These are phyloP conservation scores for Fusarium sp. DNA, from an alignment of 2,329 filamentous ascomycete genomes.

Conservation along the genomic window DNA sequence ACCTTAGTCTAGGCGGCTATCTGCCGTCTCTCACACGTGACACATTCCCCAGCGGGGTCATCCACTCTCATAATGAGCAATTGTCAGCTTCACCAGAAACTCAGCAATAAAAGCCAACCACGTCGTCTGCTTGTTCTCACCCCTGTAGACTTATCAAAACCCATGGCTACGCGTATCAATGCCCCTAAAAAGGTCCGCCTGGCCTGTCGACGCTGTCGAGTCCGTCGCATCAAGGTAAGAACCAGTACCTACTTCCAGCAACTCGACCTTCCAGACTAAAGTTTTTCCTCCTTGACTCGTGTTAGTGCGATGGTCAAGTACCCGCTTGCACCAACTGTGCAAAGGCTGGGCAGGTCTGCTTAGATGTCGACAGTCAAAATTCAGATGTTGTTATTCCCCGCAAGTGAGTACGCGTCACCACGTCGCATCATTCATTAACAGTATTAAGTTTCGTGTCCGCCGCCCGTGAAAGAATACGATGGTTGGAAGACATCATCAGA, in stretches of 20 bases:
- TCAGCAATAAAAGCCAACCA: neutral
- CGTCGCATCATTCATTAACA: fast-evolving
- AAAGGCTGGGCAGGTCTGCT: conserved; percentile 48
- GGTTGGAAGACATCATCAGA: conserved; percentile 23
- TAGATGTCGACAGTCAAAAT: conserved; percentile 53
- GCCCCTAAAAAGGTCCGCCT: conserved; percentile 51
- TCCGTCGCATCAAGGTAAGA: conserved; percentile 50
- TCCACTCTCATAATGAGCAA: neutral
- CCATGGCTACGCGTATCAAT: conserved; percentile 6
- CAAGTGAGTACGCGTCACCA: conserved; percentile 39
- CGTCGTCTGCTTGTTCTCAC: neutral
- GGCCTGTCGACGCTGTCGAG: conserved; percentile 51
- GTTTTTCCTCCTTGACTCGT: neutral
- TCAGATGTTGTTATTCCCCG: conserved; percentile 48
- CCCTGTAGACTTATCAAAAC: fast-evolving
- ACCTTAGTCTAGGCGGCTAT: neutral
- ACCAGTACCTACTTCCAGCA: neutral
- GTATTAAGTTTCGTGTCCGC: neutral
- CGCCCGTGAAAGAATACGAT: conserved; percentile 21
- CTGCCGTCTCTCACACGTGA: neutral
- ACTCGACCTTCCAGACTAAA: neutral
- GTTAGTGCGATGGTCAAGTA: conserved; percentile 51
- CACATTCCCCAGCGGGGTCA: neutral
- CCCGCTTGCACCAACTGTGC: conserved; percentile 52
- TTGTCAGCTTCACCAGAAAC: neutral